A percentile compares a stretch with the other conserved stretches of the same genome.
Conservation (phyloP, 2,329 filamentous ascomycete species). For the Trichoderma endophyticum region DNA sequence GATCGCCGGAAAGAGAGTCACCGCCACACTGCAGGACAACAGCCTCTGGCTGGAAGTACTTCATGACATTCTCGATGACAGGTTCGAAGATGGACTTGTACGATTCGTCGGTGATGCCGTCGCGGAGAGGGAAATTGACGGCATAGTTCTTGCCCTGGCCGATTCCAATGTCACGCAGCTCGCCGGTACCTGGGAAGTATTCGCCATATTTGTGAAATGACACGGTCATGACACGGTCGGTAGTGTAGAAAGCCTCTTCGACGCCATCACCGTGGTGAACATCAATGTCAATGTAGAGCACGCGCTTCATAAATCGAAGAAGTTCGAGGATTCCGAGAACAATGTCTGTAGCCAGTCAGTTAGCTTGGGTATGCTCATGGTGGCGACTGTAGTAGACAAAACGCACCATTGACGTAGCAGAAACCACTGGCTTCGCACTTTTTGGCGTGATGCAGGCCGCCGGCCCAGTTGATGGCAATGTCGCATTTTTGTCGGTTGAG, state of each 20-base stretch:
- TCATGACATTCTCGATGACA: constrained; percentile 83
- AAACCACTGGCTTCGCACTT: constrained; percentile 96
- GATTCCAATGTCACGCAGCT: constrained; percentile 80
- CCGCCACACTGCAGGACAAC: constrained; percentile 96
- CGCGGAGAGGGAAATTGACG: constrained; percentile 86
- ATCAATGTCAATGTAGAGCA: constrained; percentile 97
- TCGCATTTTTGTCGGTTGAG: constrained; percentile 89
- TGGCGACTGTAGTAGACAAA: not conserved
- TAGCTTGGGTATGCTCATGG: not conserved
- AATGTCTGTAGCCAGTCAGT: constrained; percentile 61
- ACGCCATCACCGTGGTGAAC: constrained; percentile 93
- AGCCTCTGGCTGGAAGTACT: constrained; percentile 82
- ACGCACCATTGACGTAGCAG: constrained; percentile 91
- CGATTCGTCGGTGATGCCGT: constrained; percentile 84
- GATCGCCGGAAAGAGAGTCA: constrained; percentile 89
- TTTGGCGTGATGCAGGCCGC: constrained; percentile 94
- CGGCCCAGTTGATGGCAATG: constrained; percentile 98
- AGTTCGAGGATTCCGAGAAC: constrained; percentile 93
- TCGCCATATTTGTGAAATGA: constrained; percentile 97
- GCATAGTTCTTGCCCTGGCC: constrained; percentile 86
- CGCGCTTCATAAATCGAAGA: constrained; percentile 83
- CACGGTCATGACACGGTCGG: constrained; percentile 87
- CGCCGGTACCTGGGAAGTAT: constrained; percentile 91
- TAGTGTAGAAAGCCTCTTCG: constrained; percentile 90
- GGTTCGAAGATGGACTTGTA: constrained; percentile 91